Conservation (phyloP, 768 basidiomycete genomes). For the Trametes coccinea region DNA sequence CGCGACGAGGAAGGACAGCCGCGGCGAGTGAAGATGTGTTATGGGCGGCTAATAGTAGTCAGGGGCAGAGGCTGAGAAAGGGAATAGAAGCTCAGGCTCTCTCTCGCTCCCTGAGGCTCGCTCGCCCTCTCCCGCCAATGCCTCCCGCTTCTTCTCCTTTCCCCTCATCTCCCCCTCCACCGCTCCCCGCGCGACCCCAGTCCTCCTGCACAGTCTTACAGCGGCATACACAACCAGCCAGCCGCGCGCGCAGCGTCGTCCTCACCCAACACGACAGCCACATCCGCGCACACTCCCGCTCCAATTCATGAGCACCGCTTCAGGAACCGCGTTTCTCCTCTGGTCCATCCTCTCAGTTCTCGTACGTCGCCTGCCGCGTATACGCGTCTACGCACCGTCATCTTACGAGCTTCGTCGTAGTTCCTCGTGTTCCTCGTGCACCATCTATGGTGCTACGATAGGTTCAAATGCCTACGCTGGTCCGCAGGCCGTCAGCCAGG, state of each 20-base stretch:
- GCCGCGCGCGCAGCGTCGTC: background rate
- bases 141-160: background rate
- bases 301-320: slow-evolving; percentile 66
- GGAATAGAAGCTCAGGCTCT: background rate
- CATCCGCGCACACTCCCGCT: background rate
- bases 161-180: background rate
- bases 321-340: slow-evolving; percentile 70
- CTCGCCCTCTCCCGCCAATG: background rate
- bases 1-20: too few relatives aligned
- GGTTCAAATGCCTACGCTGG: slow-evolving; percentile 74
- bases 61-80: background rate
- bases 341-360: slow-evolving; percentile 72
- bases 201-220: background rate
- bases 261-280: background rate
- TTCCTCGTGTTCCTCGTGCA: slow-evolving; percentile 66
- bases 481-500: slow-evolving; percentile 75
- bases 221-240: background rate
- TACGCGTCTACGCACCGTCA: background rate
- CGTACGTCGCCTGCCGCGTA: slow-evolving; percentile 41
- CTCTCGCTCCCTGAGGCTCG: background rate
- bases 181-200: background rate
- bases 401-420: slow-evolving; percentile 27
- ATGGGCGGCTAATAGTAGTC: slow-evolving; percentile 2
- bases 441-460: slow-evolving; percentile 83
- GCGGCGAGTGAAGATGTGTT: background rate